phyloP scores from a whole-genome alignment of 805 yeast genomes.

The Debaryomyces tyrocola region DNA sequence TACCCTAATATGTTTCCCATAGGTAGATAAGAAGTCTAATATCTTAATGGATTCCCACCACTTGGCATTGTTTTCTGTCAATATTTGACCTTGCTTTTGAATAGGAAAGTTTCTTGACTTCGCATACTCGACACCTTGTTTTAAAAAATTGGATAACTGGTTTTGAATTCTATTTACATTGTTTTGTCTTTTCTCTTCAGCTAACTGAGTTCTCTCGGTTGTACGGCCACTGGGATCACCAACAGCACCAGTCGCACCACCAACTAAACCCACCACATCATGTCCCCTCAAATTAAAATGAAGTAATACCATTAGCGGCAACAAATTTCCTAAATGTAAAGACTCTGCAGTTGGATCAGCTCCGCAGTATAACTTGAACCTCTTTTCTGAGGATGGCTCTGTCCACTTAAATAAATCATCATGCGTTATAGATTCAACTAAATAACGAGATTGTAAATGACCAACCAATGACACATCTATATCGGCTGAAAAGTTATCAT shows the following conservation, averaged over 20 bases:
- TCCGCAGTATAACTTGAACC: constrained; percentile 78
- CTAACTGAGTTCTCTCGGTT: constrained; percentile 68
- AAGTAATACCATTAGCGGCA: constrained; percentile 81
- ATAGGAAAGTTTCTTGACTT: constrained; percentile 43
- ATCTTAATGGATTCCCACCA: constrained; percentile 87
- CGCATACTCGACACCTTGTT: constrained; percentile 64
- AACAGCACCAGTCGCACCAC: constrained; percentile 93
- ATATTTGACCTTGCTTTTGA: constrained; percentile 36
- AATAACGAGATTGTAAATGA: constrained; percentile 34
- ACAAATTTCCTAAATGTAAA: constrained; percentile 84
- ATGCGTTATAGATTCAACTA: constrained; percentile 39
- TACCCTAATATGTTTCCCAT: constrained; percentile 78
- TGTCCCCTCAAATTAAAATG: constrained; percentile 88
- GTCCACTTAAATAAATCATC: constrained; percentile 38
- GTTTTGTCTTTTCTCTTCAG: constrained; percentile 44
- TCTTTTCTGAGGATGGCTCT: constrained; percentile 22
- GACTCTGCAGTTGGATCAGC: constrained; percentile 95
- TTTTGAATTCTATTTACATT: constrained; percentile 60
- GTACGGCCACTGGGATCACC: constrained; percentile 96
- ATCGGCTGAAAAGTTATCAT: constrained; percentile 21
- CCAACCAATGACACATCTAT: constrained; percentile 31
- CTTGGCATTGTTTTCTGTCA: constrained; percentile 60
- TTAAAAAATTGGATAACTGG: constrained; percentile 65
- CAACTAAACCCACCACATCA: constrained; percentile 77
- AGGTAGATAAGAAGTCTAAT: constrained; percentile 73